Evolutionary conservation across 441 rosid genomes (phyloP).

Genomic region (Viola pubescens): DNA sequence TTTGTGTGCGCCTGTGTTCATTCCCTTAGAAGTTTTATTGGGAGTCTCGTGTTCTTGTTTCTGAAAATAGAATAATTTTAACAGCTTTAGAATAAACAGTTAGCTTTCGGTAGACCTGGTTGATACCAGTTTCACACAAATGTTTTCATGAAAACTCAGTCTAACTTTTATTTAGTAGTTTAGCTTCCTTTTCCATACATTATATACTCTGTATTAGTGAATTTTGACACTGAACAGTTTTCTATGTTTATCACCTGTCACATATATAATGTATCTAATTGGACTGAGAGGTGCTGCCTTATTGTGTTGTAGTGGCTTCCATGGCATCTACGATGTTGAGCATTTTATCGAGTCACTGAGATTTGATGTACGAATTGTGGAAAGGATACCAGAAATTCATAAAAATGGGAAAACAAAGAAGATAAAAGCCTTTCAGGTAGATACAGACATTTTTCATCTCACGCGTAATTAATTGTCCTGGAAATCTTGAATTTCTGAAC

Average conservation of each 20-base stretch:
- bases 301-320: constrained; percentile 67
- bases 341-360: constrained; percentile 72
- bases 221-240: background rate
- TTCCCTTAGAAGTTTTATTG: no score
- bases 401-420: constrained; percentile 87
- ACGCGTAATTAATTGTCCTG: background rate
- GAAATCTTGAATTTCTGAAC: constrained; percentile 7
- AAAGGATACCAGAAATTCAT: constrained; percentile 73
- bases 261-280: background rate
- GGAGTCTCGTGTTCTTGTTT: no score
- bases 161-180: background rate
- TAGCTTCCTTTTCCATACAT: no score
- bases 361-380: constrained; percentile 80
- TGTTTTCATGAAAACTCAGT: background rate
- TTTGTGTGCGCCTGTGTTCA: no score
- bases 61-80: no score
- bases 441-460: constrained; percentile 3
- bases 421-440: constrained; percentile 83
- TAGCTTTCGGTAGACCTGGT: background rate
- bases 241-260: no score
- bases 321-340: constrained; percentile 88
- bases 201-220: background rate
- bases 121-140: background rate
- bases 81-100: no score
- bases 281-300: constrained; percentile 13